Evolutionary conservation across 148 eudicot species (phyloP).

Genomic region (Bassia scoparia): DNA sequence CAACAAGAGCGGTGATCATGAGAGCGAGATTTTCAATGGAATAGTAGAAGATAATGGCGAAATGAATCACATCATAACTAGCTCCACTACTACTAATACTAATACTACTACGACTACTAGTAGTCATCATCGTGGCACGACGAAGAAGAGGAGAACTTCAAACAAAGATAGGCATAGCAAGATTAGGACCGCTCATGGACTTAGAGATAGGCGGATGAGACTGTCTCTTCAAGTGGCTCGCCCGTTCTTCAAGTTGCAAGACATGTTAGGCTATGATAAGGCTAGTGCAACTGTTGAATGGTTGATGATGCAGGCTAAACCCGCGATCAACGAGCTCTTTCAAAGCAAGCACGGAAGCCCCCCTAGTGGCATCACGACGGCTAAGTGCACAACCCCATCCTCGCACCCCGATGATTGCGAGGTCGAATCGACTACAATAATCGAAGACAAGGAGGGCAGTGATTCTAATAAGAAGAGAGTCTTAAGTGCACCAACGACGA

Average conservation of each 20-base stretch:
- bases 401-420: conserved; percentile 45
- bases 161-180: conserved; percentile 75
- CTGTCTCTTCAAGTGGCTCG: conserved; percentile 62
- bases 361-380: conserved; percentile 27
- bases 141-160: conserved; percentile 32
- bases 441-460: conserved; percentile 4
- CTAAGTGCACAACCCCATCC: conserved; percentile 32
- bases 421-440: conserved; percentile 23
- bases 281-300: conserved; percentile 65
- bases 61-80: neutral
- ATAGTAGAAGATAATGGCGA: conserved; percentile 12
- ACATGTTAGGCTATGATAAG: conserved; percentile 54
- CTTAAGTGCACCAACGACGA: neutral
- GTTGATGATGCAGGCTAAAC: conserved; percentile 42
- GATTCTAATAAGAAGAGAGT: conserved; percentile 7
- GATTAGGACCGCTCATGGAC: conserved; percentile 61
- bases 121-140: neutral
- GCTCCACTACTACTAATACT: neutral
- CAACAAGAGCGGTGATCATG: conserved; percentile 11
- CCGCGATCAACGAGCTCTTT: conserved; percentile 46
- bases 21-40: conserved; percentile 5
- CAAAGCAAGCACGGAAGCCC: conserved; percentile 28
- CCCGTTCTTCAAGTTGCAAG: conserved; percentile 56
- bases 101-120: neutral
- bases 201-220: conserved; percentile 69